Evolutionary conservation across 495 filamentous ascomycete species (phyloP), one percentile per base, ranked within the genome.

Genomic region (Aspergillus panamensis): DNA sequence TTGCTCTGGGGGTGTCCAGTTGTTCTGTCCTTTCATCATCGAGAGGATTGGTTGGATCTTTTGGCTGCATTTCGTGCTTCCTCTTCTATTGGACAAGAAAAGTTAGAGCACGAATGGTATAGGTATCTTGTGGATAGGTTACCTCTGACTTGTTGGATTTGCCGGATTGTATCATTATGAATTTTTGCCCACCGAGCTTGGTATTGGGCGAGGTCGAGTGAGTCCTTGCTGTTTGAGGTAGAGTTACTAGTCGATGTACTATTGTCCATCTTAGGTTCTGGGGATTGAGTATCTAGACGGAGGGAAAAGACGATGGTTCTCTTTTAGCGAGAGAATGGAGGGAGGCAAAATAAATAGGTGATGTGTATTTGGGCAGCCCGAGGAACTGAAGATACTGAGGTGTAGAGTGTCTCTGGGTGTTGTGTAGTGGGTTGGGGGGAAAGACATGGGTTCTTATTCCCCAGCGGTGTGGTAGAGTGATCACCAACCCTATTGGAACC

Each of bases 151-250:
- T 59, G 51, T 12, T 65, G 49, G 25, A 65, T 61, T 20, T 65
- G 55, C 2, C 56, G 42, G 14, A 65, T 47, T 2, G 59, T 65
- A 35, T 59, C 57, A 9, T 62, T 56, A 37, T 65, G 59, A 16
- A 65, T 59, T 35, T 53, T 57, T 13, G 43, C 37, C 62, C 59
- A 65, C 37, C 57, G 56, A 1, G 59, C 59, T 51, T 65, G 55
- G 30, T 62, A 62, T 6, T 48, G 33, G 3, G 52, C 62, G 20
- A 65, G 53, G 29, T 55, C 51, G 3, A 33, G 50, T 3, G n/a
- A 12, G 1, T 20, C 21, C 1, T 43, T 29, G 29, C 52, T 53
- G 56, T 20, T 48, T 2, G 42, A 25, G 12, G 44, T 9, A 6
- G 51, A 47, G 40, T 25, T 19, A 0, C 50, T 20, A 31, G 37